Base-by-base conservation (phyloP, 768 basidiomycete genomes). In the Mycena indigotica region DNA sequence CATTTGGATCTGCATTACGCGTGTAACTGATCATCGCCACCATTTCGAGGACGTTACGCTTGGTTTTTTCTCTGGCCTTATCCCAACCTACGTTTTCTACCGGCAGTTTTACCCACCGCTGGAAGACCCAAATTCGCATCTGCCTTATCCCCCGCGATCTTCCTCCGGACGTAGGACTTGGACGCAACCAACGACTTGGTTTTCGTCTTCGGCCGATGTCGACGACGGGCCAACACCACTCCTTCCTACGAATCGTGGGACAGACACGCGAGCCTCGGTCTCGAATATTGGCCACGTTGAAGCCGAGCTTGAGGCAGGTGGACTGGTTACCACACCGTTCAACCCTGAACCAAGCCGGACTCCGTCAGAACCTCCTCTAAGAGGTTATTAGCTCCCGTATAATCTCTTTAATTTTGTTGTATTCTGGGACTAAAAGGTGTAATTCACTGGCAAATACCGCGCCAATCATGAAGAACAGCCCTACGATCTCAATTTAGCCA, bases 21-120 rank as follows among this genome's bases (percentile, higher is more conserved):
- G 67, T 21, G 51, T 68, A 40, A 66, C 63, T 19, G 67, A 68
- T 52, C 67, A 66, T 52, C 61, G 67, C 17, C 67, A 68, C 45
- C 67, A 68, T 44, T 60, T 45, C 46, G 30, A 53, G 19, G 67
- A 68, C 48, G 67, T 62, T 19, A 45, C 56, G 17, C 2, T 55
- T 15, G 67, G 67, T 1, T 66, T 68, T 55, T 59, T 65, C 12
- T 10, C 50, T 6, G 67, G 67, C 1, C 5, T 67, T 5, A n/a
- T 66, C 46, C 25, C 54, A 54, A 52, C 58, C 16, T 68, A 65
- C 39, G 25, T 45, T 2, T 53, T 57, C 53, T 68, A 68, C 50
- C 55, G 67, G 38, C 67, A 68, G 48, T 68, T 68, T 53, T 68
- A 65, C 52, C 67, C 67, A 3, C 28, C 63, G 3, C 63, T 68